Evolutionary conservation across 495 filamentous ascomycete species (phyloP).

Genomic region (Amorphotheca resinae): DNA sequence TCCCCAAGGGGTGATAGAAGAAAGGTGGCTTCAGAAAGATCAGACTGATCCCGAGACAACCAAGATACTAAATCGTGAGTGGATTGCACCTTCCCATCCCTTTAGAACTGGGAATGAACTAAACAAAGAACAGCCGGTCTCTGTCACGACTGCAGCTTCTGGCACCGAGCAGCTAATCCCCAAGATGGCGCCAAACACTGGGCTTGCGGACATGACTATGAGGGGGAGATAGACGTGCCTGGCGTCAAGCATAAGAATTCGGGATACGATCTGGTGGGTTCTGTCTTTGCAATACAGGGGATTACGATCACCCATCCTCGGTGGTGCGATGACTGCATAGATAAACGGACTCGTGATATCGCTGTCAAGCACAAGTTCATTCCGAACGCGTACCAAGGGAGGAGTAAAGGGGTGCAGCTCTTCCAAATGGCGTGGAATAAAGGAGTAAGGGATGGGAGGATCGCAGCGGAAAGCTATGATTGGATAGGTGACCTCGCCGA

Average conservation of each 20-base stretch:
- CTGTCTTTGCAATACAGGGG: not conserved
- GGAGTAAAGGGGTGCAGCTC: not conserved
- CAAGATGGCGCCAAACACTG: no score
- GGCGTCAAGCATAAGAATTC: not conserved
- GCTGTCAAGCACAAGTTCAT: not conserved
- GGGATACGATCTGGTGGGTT: not conserved
- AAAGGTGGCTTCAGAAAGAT: no score
- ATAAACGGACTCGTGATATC: not conserved
- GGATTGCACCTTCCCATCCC: no score
- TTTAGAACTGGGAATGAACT: no score
- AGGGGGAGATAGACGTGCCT: not conserved
- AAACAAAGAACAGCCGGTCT: no score
- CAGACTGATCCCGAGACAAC: no score
- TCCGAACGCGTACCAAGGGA: not conserved
- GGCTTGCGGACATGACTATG: not conserved
- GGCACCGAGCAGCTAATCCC: no score
- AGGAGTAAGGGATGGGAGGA: not conserved
- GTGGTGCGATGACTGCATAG: not conserved
- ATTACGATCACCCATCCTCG: not conserved
- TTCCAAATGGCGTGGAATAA: not conserved
- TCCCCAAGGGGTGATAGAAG: no score
- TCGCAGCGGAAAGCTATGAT: no score
- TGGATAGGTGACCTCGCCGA: no score
- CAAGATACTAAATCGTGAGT: no score
- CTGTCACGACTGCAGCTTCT: no score